phyloP scores from a whole-genome alignment of 1,139 yeast genomes.

The Scheffersomyces lignicola region DNA sequence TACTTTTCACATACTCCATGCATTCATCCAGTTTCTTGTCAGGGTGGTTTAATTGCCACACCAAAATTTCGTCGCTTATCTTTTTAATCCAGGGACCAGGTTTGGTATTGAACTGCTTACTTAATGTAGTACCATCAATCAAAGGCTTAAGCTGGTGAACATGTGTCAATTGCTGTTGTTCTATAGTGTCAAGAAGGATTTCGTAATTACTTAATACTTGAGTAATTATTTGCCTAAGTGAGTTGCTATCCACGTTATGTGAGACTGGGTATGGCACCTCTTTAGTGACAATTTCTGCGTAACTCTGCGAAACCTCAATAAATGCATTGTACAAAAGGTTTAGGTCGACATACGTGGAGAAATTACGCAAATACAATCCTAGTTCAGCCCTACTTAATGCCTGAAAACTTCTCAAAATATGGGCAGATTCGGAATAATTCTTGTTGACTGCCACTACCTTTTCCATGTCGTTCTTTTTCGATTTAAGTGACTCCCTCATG shows the following conservation, averaged over 20 bases:
- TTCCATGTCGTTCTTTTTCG: slow-evolving; percentile 59
- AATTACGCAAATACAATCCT: slow-evolving; percentile 59
- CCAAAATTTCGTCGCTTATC: slow-evolving; percentile 53
- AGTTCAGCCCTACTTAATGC: slow-evolving; percentile 51
- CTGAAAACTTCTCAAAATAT: slow-evolving; percentile 19
- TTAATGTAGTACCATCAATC: slow-evolving; percentile 69
- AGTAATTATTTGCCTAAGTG: too few species aligned
- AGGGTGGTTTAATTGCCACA: slow-evolving; percentile 80
- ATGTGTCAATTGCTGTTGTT: slow-evolving; percentile 32
- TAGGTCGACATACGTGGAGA: slow-evolving; percentile 52
- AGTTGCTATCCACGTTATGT: too few species aligned
- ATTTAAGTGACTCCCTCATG: slow-evolving; percentile 69
- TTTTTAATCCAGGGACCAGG: slow-evolving; percentile 86
- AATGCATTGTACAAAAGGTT: slow-evolving; percentile 36
- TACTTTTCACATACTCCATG: slow-evolving; percentile 40
- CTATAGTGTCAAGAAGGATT: slow-evolving; percentile 25
- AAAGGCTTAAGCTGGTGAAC: slow-evolving; percentile 52
- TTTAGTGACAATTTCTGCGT: too few species aligned
- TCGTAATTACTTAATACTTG: too few species aligned
- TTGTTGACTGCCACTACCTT: slow-evolving; percentile 42
- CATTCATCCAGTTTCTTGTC: slow-evolving; percentile 52
- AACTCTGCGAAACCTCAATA: slow-evolving; percentile 25
- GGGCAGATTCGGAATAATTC: slow-evolving; percentile 15
- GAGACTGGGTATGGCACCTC: slow-evolving; percentile 11
- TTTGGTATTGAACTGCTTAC: slow-evolving; percentile 50